Percentiles rank a stretch among this genome's conserved stretches.
phyloP scores from a whole-genome alignment of 2,329 filamentous ascomycete genomes.

The Penicillium sp. region DNA sequence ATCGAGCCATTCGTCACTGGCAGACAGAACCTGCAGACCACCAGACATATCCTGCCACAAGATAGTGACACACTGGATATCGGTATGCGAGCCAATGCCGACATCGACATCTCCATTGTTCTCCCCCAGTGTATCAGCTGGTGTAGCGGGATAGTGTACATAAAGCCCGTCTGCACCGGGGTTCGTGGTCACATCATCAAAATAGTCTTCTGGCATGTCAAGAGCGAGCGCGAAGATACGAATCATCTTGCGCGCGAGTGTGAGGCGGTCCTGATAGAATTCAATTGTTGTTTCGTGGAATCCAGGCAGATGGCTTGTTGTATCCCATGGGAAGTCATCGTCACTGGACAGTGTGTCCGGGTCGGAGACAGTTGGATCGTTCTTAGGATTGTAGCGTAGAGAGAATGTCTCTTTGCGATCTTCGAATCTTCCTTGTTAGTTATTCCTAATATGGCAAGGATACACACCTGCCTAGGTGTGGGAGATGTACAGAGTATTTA shows the following conservation, averaged over 20 bases:
- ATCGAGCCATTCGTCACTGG: slow-evolving; percentile 31
- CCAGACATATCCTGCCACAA: slow-evolving; percentile 46
- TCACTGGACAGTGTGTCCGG: slow-evolving; percentile 45
- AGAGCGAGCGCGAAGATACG: slow-evolving; percentile 56
- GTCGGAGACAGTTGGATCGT: slow-evolving; percentile 49
- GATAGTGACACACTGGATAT: slow-evolving; percentile 51
- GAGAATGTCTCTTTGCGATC: slow-evolving; percentile 54
- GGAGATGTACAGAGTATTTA: slow-evolving; percentile 33
- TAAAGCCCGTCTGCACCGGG: slow-evolving; percentile 49
- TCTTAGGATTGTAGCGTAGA: slow-evolving; percentile 53
- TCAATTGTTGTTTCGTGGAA: slow-evolving; percentile 22
- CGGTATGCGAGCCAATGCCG: slow-evolving; percentile 49
- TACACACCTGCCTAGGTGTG: not conserved
- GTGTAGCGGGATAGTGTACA: slow-evolving; percentile 47
- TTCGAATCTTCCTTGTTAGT: slow-evolving; percentile 10
- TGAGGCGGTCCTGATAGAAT: slow-evolving; percentile 35
- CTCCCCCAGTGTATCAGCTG: slow-evolving; percentile 25
- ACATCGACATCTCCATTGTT: slow-evolving; percentile 29
- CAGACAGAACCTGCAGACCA: slow-evolving; percentile 46
- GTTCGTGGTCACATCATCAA: slow-evolving; percentile 54
- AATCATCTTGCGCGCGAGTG: slow-evolving; percentile 52
- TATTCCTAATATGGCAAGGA: not conserved
- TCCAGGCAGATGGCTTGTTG: slow-evolving; percentile 46
- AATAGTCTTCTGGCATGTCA: slow-evolving; percentile 53
- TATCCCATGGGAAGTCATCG: slow-evolving; percentile 55